Evolutionary conservation across 805 yeast species (phyloP).

Genomic region (Ogataea dorogensis): DNA sequence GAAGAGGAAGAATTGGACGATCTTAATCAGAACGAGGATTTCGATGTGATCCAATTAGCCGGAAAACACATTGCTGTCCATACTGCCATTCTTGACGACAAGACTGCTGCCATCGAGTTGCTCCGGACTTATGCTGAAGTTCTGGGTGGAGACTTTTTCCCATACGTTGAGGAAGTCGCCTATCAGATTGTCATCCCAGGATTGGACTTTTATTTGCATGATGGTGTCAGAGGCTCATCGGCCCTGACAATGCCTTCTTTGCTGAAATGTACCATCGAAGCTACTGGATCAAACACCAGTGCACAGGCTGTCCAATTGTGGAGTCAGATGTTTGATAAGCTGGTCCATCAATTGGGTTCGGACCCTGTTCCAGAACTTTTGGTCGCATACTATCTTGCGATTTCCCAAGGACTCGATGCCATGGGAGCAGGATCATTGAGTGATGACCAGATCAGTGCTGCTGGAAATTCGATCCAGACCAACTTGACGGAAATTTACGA

Average conservation of each 20-base stretch:
- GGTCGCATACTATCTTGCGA: conserved; percentile 71
- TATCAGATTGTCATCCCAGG: conserved; percentile 83
- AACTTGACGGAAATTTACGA: conserved; percentile 67
- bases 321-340: conserved; percentile 64
- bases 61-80: conserved; percentile 95
- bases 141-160: conserved; percentile 76
- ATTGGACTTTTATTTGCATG: conserved; percentile 86
- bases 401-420: conserved; percentile 62
- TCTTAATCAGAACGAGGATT: conserved; percentile 79
- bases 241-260: conserved; percentile 81
- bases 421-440: conserved; percentile 66
- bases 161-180: conserved; percentile 76
- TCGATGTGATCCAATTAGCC: conserved; percentile 89
- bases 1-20: conserved; percentile 89
- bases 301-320: conserved; percentile 66
- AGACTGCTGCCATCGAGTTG: conserved; percentile 87
- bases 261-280: conserved; percentile 58
- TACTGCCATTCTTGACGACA: conserved; percentile 91
- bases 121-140: conserved; percentile 81
- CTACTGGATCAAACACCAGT: conserved; percentile 50
- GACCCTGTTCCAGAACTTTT: conserved; percentile 85
- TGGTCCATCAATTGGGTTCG: conserved; percentile 62
- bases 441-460: conserved; percentile 49
- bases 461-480: conserved; percentile 58
- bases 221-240: conserved; percentile 91